A percentile compares a stretch with the other conserved stretches of the same genome.
Evolutionary conservation across 257 asterid genomes (phyloP).

Genomic region (Solanum medicagineum): DNA sequence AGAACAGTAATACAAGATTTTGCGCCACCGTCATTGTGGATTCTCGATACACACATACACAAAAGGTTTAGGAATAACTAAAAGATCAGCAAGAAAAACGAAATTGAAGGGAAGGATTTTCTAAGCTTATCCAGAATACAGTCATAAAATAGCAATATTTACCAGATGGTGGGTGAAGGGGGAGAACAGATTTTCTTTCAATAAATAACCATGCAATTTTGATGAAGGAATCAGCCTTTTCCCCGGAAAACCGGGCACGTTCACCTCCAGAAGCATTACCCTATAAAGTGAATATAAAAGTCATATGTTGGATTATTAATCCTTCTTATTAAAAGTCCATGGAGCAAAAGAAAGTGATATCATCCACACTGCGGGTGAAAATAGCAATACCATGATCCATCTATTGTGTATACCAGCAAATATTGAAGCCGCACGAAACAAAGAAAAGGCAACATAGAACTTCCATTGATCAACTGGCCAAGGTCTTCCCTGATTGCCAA

Average conservation of each 20-base stretch:
- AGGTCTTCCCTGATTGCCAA: constrained; percentile 54
- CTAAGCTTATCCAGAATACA: not conserved
- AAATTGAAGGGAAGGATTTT: not conserved
- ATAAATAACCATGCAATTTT: constrained; percentile 59
- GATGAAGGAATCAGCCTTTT: constrained; percentile 51
- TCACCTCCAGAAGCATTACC: constrained; percentile 99
- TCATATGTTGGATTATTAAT: not conserved
- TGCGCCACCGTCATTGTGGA: no score
- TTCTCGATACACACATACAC: not conserved
- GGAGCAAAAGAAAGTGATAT: not conserved
- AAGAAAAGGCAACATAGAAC: constrained; percentile 77
- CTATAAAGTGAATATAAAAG: constrained; percentile 15
- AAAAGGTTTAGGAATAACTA: not conserved
- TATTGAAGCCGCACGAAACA: constrained; percentile 88
- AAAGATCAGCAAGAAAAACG: not conserved
- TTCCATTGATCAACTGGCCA: constrained; percentile 91
- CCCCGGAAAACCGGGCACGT: constrained; percentile 66
- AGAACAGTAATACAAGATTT: not conserved
- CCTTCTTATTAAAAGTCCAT: not conserved
- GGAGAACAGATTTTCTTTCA: constrained; percentile 55
- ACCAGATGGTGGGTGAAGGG: constrained; percentile 62
- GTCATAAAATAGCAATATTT: not conserved
- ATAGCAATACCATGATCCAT: constrained; percentile 60
- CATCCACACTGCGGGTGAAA: not conserved
- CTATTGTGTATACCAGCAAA: constrained; percentile 79